Base-by-base conservation (phyloP, 73 alveolate species). In the Tetrahymena malaccensis region DNA sequence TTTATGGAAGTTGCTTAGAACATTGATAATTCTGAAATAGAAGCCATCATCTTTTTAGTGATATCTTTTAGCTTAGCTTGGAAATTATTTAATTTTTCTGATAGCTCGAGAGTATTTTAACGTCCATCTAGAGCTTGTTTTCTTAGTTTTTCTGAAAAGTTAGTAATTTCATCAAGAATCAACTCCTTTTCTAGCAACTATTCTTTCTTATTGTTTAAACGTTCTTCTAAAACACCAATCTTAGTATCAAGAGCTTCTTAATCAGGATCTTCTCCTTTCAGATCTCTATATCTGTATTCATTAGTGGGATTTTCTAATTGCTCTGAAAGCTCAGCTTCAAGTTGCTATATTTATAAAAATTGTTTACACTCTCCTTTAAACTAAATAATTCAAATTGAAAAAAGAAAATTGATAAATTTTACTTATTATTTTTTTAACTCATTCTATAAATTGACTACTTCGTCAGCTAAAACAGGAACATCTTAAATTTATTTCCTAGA, bases 211-310 rank as follows among this genome's bases (percentile, higher is more conserved):
- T 98, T 98, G 94, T 99, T 99, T 58, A 99, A 96, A 84, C 99
- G 96, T 96, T 99, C 99, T 93, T 98, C 99, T 21, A 98, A 94
- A n/a, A 98, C 99, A 94, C 98, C 98, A 85, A 98, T 98, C 95
- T 98, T 98, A 93, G 99, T 99, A 94, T 98, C 96, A 56, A 98
- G 97, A 84, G 99, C 98, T 93, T 98, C 99, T 94, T 97, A 96
- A 96, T 98, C 99, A 21, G 99, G 99, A 96, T 98, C 99, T 94
- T 98, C 99, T 57, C 99, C 99, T 9, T 98, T 98, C 13, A 98
- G 96, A 95, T 98, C 99, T 94, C 98, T 98, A 96, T 97, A 98
- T 94, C 98, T 98, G 40, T 98, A 97, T 84, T 98, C 97, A 96
- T 98, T 98, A 43, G 97, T 97, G 0, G 99, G 99, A 94, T 98